Percentiles rank a stretch among this genome's conserved stretches.
Evolutionary conservation across 2,329 filamentous ascomycete species (phyloP).

Genomic region (Penicillium sp.): DNA sequence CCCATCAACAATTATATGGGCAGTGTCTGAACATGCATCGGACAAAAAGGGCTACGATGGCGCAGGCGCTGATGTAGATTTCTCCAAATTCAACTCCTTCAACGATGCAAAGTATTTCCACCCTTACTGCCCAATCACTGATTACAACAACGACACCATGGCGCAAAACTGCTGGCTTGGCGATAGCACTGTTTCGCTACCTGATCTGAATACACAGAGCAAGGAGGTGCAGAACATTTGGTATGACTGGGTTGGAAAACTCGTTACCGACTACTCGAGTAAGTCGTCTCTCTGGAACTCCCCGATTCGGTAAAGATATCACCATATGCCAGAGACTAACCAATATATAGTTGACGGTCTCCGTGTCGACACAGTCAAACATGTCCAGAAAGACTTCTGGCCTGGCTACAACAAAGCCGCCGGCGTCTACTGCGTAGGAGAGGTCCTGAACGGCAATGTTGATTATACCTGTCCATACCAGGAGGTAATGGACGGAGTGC

Average conservation of each 20-base stretch:
- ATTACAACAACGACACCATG: constrained; percentile 54
- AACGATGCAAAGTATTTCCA: constrained; percentile 61
- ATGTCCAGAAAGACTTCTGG: constrained; percentile 51
- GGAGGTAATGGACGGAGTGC: constrained; percentile 44
- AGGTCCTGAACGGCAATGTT: constrained; percentile 45
- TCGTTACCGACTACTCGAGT: constrained; percentile 61
- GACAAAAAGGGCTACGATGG: constrained; percentile 46
- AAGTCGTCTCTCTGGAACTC: constrained; percentile 32
- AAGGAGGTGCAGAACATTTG: constrained; percentile 51
- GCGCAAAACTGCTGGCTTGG: constrained; percentile 54
- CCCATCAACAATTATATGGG: background rate
- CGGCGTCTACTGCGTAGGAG: constrained; percentile 50
- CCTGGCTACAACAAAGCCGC: constrained; percentile 40
- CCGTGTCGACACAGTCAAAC: constrained; percentile 52
- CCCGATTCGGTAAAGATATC: background rate
- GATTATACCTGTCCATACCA: constrained; percentile 47
- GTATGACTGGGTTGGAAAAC: constrained; percentile 57
- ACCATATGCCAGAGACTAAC: background rate
- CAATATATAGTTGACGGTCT: constrained; percentile 47
- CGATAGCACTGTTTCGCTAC: constrained; percentile 56
- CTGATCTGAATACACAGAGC: constrained; percentile 60
- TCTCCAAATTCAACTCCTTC: constrained; percentile 53
- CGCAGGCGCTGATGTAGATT: constrained; percentile 50
- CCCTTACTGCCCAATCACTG: constrained; percentile 51
- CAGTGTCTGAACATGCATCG: constrained; percentile 8